Evolutionary conservation across 2,329 filamentous ascomycete species (phyloP).

Genomic region (Eutypa lata): DNA sequence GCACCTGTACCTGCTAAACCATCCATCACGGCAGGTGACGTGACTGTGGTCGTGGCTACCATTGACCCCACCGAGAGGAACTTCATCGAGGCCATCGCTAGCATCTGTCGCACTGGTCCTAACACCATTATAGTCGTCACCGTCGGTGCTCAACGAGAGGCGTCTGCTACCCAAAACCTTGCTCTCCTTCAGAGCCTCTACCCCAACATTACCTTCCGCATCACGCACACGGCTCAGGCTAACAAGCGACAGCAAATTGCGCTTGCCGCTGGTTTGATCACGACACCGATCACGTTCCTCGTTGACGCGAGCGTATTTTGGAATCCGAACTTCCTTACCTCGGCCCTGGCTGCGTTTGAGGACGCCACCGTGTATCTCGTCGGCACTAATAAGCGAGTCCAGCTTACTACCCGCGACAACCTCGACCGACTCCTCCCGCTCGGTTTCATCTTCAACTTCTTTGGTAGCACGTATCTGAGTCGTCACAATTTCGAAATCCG

Average conservation of each 20-base stretch:
- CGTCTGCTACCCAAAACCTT: slow-evolving; percentile 12
- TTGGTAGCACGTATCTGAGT: slow-evolving; percentile 57
- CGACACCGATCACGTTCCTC: slow-evolving; percentile 41
- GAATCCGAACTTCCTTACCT: slow-evolving; percentile 37
- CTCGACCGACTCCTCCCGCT: slow-evolving; percentile 10
- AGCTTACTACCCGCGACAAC: slow-evolving; percentile 3
- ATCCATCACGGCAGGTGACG: slow-evolving; percentile 32
- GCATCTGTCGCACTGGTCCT: slow-evolving; percentile 37
- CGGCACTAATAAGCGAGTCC: slow-evolving; percentile 53
- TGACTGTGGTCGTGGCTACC: slow-evolving; percentile 51
- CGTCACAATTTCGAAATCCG: slow-evolving; percentile 62
- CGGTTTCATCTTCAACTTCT: slow-evolving; percentile 46
- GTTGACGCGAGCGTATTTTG: slow-evolving; percentile 55
- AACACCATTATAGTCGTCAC: slow-evolving; percentile 42
- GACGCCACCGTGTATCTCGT: slow-evolving; percentile 49
- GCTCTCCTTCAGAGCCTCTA: slow-evolving; percentile 6
- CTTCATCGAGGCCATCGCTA: slow-evolving; percentile 40
- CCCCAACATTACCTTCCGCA: slow-evolving; percentile 20
- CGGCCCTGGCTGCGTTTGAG: slow-evolving; percentile 41
- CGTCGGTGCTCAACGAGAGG: slow-evolving; percentile 30
- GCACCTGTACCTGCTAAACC: slow-evolving; percentile 24
- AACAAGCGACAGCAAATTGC: slow-evolving; percentile 50
- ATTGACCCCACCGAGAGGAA: slow-evolving; percentile 38
- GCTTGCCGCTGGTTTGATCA: slow-evolving; percentile 33
- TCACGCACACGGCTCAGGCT: slow-evolving; percentile 30